These are phyloP conservation scores for Aspergillus asperescens DNA, from an alignment of 495 filamentous ascomycete species.

Conservation along the genomic window DNA sequence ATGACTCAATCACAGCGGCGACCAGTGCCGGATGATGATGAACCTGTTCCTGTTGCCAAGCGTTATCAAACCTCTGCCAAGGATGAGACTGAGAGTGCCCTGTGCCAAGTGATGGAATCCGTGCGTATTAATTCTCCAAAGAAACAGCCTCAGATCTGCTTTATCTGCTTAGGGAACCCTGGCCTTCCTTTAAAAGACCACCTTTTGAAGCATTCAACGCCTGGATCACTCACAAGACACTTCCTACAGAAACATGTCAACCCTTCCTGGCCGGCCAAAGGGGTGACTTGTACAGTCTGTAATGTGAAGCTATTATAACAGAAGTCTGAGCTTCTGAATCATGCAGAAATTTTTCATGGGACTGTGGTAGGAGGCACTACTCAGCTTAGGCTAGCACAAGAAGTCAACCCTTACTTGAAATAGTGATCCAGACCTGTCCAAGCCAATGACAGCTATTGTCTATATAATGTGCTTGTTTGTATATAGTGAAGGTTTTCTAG, in stretches of 20 bases:
- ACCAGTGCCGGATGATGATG: background rate
- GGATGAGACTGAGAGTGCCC: background rate
- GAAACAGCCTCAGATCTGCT: background rate
- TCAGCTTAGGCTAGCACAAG: background rate
- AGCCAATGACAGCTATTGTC: background rate
- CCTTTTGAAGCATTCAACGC: too few species aligned
- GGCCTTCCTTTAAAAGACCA: too few species aligned
- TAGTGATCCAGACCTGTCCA: background rate
- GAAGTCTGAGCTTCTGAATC: conserved; percentile 15
- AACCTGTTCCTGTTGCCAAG: background rate
- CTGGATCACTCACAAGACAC: conserved; percentile 17
- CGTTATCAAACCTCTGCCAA: background rate
- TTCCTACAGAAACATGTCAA: conserved; percentile 20
- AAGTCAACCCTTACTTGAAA: background rate
- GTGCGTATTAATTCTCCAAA: background rate
- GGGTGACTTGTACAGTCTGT: conserved; percentile 13
- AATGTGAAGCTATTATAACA: conserved; percentile 6
- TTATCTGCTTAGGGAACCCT: background rate
- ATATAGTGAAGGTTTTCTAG: background rate
- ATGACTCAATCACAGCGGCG: background rate
- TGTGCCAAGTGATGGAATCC: background rate
- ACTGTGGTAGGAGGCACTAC: conserved; percentile 5
- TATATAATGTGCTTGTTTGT: background rate
- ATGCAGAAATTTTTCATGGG: conserved; percentile 10
- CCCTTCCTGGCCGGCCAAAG: conserved; percentile 9